Base-by-base conservation (phyloP, 129 eudicot species). In the Centaurea solstitialis region DNA sequence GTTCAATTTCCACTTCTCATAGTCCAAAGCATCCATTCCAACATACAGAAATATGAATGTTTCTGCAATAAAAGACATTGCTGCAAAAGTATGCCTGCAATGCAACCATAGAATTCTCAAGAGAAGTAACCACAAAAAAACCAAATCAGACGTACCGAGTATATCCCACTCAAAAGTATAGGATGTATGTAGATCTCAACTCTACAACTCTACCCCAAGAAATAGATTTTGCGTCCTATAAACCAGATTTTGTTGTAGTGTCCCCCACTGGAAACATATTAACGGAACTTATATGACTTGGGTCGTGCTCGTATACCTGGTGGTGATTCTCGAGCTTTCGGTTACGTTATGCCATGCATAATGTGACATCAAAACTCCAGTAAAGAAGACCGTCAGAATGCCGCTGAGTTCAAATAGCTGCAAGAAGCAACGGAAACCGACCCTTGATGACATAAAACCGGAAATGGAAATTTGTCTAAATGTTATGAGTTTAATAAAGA, bases 281-380 rank as follows among this genome's bases (percentile, higher is more conserved):
- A 75, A 75, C 7, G 13, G 1, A 35, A 68, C 3, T 8, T 37
- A 37, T 38, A 17, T 9, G 69, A 59, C 20, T 41, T 40, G 15
- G 64, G 64, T 40, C 41, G 22, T 41, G 30, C 69, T 20, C 33
- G 26, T n/a, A 23, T 86, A 85, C 99, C 84, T 85, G 30, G 99
- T 88, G 4, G 99, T 91, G 18, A 89, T 85, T 83, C 94, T 85
- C 35, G 99, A 95, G 84, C 90, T 89, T 71, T 95, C 98, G 0
- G 97, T 92, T 18, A 93, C 88, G 68, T 95, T 95, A 85, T 95
- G 93, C 99, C 99, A 95, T 33, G 99, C 99, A 81, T 95, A 95
- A 76, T 95, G 99, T 22, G 98, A 92, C 99, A 93, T 95, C 28
- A 92, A 80, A 78, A 95, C 92, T 67, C 99, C 99, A 83, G 88